Percentiles rank a stretch among this genome's conserved stretches.
Evolutionary conservation across 371 early-diverging fungal genomes (phyloP).

Genomic region (Rhizopus arrhizus): DNA sequence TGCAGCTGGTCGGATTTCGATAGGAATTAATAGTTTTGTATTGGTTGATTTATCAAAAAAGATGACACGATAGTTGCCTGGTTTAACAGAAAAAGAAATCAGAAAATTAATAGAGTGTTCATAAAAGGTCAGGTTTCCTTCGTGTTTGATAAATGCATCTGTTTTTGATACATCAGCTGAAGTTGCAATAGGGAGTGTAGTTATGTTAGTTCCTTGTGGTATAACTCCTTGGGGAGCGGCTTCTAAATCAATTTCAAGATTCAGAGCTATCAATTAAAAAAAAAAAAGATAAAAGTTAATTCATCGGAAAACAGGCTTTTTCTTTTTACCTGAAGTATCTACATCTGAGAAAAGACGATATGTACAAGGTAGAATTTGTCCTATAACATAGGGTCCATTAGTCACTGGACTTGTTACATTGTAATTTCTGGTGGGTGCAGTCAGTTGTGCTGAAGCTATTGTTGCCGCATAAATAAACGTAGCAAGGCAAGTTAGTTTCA

Average conservation of each 20-base stretch:
- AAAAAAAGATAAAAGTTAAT: neutral
- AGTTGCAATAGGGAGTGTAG: constrained; percentile 34
- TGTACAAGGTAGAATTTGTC: constrained; percentile 51
- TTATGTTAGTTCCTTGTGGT: constrained; percentile 18
- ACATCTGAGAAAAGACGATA: constrained; percentile 47
- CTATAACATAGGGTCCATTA: constrained; percentile 50
- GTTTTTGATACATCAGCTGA: constrained; percentile 50
- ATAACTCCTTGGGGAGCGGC: constrained; percentile 12
- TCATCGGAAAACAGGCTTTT: neutral
- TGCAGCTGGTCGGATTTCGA: constrained; percentile 50
- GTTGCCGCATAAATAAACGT: neutral
- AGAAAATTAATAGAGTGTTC: constrained; percentile 53
- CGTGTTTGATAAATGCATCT: constrained; percentile 41
- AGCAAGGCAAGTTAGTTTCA: constrained; percentile 6
- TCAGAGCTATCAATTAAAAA: constrained; percentile 25
- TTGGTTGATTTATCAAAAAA: constrained; percentile 48
- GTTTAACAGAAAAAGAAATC: constrained; percentile 38
- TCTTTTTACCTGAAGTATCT: constrained; percentile 46
- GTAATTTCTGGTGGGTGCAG: constrained; percentile 48
- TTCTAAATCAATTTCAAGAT: constrained; percentile 36
- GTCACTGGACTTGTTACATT: constrained; percentile 46
- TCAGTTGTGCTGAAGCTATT: constrained; percentile 34
- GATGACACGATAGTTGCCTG: constrained; percentile 46
- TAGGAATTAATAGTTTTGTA: constrained; percentile 46
- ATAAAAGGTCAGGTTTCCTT: constrained; percentile 48